Percentiles rank a stretch among this genome's conserved stretches.
Evolutionary conservation across 345 rosid genomes (phyloP).

Genomic region (Populus euphratica): DNA sequence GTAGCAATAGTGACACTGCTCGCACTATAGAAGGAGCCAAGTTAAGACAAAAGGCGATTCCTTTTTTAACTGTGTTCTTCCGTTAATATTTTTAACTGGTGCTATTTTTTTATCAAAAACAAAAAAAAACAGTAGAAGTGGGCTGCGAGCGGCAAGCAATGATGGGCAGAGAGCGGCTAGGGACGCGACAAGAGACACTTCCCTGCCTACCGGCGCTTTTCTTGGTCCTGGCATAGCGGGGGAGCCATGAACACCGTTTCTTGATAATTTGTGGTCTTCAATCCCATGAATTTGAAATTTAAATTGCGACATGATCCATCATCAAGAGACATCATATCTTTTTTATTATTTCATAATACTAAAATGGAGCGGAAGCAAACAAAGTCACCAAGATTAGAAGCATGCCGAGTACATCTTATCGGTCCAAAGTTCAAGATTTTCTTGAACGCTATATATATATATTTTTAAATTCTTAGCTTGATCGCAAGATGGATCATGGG

Average conservation of each 20-base stretch:
- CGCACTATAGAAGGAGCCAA: too few species aligned
- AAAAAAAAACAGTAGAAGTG: not conserved
- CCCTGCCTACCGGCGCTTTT: not conserved
- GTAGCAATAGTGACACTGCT: too few species aligned
- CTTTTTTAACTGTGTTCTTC: too few species aligned
- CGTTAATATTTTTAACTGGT: too few species aligned
- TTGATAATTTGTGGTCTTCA: not conserved
- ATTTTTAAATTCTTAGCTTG: not conserved
- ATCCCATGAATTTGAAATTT: not conserved
- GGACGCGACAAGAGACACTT: not conserved
- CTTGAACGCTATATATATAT: too few species aligned
- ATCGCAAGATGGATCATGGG: not conserved
- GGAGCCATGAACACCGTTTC: not conserved
- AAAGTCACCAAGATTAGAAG: too few species aligned
- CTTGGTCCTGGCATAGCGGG: not conserved
- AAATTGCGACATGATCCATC: too few species aligned
- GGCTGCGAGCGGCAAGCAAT: not conserved
- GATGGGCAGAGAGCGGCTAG: not conserved
- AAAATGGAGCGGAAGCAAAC: not conserved
- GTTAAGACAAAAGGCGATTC: too few species aligned
- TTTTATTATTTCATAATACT: too few species aligned
- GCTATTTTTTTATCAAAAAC: too few species aligned
- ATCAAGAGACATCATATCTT: too few species aligned
- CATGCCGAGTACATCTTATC: too few species aligned
- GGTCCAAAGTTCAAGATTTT: not conserved